Percentiles rank a stretch among this genome's conserved stretches.
These are phyloP conservation scores for Ambispora gerdemannii DNA, from an alignment of 192 early-diverging fungal genomes.

Conservation along the genomic window DNA sequence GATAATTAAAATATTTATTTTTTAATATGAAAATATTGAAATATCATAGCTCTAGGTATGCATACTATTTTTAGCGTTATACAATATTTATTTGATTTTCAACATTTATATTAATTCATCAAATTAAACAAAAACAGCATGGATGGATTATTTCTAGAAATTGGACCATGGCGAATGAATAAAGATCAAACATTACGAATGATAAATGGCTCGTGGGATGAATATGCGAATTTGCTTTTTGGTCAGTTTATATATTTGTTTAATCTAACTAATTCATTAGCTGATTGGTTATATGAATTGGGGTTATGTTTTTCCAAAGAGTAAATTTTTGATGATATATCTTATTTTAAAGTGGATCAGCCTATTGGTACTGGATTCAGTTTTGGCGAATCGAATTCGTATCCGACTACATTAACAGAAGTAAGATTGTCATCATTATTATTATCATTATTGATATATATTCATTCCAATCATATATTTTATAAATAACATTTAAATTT, in stretches of 20 bases:
- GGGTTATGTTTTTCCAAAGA: too few relatives aligned
- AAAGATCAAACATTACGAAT: conserved; percentile 38
- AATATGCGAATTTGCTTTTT: conserved; percentile 58
- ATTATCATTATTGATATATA: conserved; percentile 31
- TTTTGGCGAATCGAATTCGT: conserved; percentile 38
- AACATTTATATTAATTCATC: background rate
- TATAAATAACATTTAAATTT: background rate
- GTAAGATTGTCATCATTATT: conserved; percentile 38
- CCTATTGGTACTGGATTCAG: conserved; percentile 65
- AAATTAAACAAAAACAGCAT: conserved; percentile 39
- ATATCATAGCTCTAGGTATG: background rate
- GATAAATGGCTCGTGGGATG: conserved; percentile 53
- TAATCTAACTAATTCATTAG: too few relatives aligned
- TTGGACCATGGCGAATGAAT: conserved; percentile 52
- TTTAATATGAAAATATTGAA: background rate
- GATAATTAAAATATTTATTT: too few relatives aligned
- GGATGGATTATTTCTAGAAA: conserved; percentile 64
- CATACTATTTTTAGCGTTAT: background rate
- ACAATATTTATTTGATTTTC: background rate
- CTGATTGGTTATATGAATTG: too few relatives aligned
- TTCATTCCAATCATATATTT: conserved; percentile 20
- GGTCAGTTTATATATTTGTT: too few relatives aligned
- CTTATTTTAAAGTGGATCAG: conserved; percentile 51
- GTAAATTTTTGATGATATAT: background rate
- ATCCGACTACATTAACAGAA: conserved; percentile 40